Evolutionary conservation across 345 rosid genomes (phyloP), one percentile per base, ranked within the genome.

Genomic region (Conringia planisiliqua): DNA sequence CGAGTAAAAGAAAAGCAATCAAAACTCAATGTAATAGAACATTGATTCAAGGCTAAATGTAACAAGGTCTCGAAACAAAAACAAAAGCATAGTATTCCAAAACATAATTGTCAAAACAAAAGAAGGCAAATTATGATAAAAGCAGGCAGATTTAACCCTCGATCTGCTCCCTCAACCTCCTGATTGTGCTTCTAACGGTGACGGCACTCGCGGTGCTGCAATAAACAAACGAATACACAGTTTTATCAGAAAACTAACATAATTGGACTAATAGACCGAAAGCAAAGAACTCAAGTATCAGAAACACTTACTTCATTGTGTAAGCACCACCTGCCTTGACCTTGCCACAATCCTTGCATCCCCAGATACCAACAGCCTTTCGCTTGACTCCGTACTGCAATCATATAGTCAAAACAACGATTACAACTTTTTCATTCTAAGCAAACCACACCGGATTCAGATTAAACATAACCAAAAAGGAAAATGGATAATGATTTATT

Each of bases 271-370:
- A 2, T 5, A 2, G 56, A 4, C 1, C 0, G 8, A 2, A 3
- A 11, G 2, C 2, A 10, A 39, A 4, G n/a, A 1, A 5, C 35
- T 4, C 9, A 14, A 3, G n/a, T 4, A 7, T 4, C 30, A 3
- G 2, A 0, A 35, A 17, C 5, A 82, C 72, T 83, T 80, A 93
- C 97, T 93, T 93, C 88, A 93, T 74, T 17, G 98, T 93, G 84
- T 93, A 93, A 22, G 98, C 97, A 43, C 98, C 98, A 29, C 98
- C 97, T 0, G 97, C 97, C 79, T 90, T 94, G 56, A 94, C 93
- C 82, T 92, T 91, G 32, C 98, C 97, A 22, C 97, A 94, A 52
- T 92, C 97, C 78, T 92, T 94, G 92, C 98, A 94, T 10, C 93
- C 90, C 98, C 98, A 94, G 6, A 94, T 88, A 12, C 98, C 98